Conservation (phyloP, 495 filamentous ascomycete genomes). For the Penicillium antarcticum region DNA sequence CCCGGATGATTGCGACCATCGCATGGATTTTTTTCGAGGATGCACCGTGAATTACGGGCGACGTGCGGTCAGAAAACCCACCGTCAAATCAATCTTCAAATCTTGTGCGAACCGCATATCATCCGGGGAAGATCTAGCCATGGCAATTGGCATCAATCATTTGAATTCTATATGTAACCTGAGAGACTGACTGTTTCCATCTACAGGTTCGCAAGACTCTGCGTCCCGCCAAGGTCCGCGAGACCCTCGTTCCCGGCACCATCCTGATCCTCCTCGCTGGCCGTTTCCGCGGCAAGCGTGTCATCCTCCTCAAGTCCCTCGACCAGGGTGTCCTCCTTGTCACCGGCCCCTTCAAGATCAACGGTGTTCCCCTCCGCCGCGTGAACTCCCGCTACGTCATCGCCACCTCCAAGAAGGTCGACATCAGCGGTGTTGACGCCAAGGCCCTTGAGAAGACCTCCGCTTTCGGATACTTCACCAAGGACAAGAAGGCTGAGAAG, state of each 20-base stretch:
- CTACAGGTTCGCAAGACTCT: conserved; percentile 89
- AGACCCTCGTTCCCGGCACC: conserved; percentile 85
- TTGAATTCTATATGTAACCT: not conserved
- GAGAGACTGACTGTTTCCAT: conserved; percentile 34
- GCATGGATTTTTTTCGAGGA: conserved; percentile 22
- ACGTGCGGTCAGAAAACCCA: conserved; percentile 1
- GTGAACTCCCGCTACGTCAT: conserved; percentile 99
- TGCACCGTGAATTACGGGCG: conserved; percentile 4
- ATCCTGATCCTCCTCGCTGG: conserved; percentile 98
- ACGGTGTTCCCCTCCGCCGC: conserved; percentile 96
- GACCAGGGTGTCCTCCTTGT: conserved; percentile 96
- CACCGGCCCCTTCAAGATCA: conserved; percentile 99
- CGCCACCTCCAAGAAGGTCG: conserved; percentile 87
- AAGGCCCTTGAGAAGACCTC: conserved; percentile 82
- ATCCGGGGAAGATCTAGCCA: conserved; percentile 6
- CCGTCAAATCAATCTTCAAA: conserved; percentile 1
- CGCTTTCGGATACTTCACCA: conserved; percentile 85
- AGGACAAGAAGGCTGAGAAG: conserved; percentile 89
- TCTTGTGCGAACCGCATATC: conserved; percentile 7
- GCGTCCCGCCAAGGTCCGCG: conserved; percentile 77
- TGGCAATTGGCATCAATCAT: not conserved
- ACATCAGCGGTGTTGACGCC: conserved; percentile 77
- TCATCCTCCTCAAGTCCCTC: conserved; percentile 96
- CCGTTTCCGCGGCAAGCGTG: conserved; percentile 99
- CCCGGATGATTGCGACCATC: conserved; percentile 34